Evolutionary conservation across 352 stramenopile species (phyloP), one percentile per base, ranked within the genome.

Genomic region (Stramenopiles sp.): DNA sequence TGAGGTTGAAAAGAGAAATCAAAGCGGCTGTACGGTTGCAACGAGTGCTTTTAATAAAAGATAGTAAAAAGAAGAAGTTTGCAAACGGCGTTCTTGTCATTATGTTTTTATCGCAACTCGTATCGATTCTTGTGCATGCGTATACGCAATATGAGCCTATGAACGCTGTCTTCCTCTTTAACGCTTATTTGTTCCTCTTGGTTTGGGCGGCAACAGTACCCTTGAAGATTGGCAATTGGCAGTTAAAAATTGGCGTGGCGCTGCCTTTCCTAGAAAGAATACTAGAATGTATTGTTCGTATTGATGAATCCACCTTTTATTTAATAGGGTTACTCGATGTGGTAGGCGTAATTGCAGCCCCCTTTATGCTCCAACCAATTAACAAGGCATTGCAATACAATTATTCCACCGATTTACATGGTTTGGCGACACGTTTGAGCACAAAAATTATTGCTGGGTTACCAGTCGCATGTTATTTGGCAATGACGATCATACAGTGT

Each of bases 321-420:
- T n/a, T n/a, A n/a, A n/a, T n/a, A n/a, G n/a, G n/a, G n/a, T n/a
- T n/a, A n/a, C 25, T 63, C 12, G 25, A 18, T 25, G 25, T 25
- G 43, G 12, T 63, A 25, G 43, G 43, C 12, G 43, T 63, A 63
- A 12, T 25, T 12, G 43, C 43, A 63, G 12, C 25, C 25, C 25
- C 25, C 12, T 63, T 18, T 63, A 18, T 12, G 43, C 25, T 63
- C 12, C 25, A 18, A 63, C 43, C 43, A 63, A 63, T 63, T 12
- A 25, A 12, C 25, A 63, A 63, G 12, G 43, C 43, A 25, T 63
- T 63, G 25, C 12, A 25, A 63, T 63, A 63, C 25, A 63, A 63
- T 63, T 63, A 63, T 63, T 63, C 43, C 43, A 63, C 12, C 12
- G 43, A 63, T 63, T 63, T 63, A 63, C 43, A 63, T 63, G 43